A percentile compares a stretch with the other conserved stretches of the same genome.
phyloP scores from a whole-genome alignment of 2,329 filamentous ascomycete genomes.

The Delphinella strobiligena region DNA sequence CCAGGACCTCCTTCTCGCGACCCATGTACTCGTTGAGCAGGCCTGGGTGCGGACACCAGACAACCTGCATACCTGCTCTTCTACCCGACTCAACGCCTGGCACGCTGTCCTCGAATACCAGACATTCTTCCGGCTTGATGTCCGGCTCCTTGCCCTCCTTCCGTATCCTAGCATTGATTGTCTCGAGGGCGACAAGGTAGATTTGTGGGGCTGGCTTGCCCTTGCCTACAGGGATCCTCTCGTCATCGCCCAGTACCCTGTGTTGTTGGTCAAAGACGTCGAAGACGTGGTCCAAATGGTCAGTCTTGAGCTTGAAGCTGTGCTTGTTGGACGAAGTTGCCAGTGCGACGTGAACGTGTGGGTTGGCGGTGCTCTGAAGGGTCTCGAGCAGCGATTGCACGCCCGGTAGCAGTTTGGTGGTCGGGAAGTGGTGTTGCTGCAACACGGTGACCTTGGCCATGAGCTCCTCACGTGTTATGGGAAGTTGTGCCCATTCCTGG shows the following conservation, averaged over 20 bases:
- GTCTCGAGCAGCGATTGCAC: conserved; percentile 55
- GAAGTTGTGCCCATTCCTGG: conserved; percentile 74
- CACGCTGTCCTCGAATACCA: conserved; percentile 94
- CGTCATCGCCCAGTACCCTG: conserved; percentile 75
- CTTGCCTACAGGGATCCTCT: conserved; percentile 61
- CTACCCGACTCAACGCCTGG: conserved; percentile 84
- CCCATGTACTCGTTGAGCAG: conserved; percentile 65
- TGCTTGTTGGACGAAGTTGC: conserved; percentile 64
- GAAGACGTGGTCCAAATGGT: conserved; percentile 41
- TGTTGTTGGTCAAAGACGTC: conserved; percentile 52
- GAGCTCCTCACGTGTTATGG: conserved; percentile 62
- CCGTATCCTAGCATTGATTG: conserved; percentile 63
- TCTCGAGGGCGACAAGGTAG: conserved; percentile 73
- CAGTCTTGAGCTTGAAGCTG: conserved; percentile 70
- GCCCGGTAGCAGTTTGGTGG: conserved; percentile 66
- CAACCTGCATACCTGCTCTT: conserved; percentile 84
- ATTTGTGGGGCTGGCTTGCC: conserved; percentile 95
- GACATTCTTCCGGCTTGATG: conserved; percentile 72
- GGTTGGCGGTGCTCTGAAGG: conserved; percentile 38
- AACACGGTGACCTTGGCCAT: conserved; percentile 45
- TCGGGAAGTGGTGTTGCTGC: conserved; percentile 62
- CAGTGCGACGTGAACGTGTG: conserved; percentile 66
- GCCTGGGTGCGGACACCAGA: conserved; percentile 81
- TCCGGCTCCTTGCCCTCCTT: conserved; percentile 45
- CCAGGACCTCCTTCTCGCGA: conserved; percentile 68